phyloP scores from a whole-genome alignment of 441 rosid species.

The Eutrema salsugineum region DNA sequence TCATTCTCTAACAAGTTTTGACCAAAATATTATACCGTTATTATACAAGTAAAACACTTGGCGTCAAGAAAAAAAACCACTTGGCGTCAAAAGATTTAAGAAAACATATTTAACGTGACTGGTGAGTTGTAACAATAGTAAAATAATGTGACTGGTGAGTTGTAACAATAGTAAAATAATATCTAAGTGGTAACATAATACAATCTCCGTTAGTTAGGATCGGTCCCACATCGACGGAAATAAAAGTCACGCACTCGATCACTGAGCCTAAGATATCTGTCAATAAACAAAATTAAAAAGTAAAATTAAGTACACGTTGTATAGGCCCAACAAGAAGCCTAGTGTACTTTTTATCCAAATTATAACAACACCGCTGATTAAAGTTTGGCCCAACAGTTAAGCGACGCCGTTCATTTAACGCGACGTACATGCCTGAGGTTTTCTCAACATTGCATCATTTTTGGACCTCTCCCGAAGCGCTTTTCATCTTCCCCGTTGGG shows the following conservation, averaged over 20 bases:
- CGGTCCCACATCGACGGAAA: conserved; percentile 43
- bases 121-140: too few relatives aligned
- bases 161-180: too few relatives aligned
- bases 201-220: too few relatives aligned
- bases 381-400: background rate
- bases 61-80: too few relatives aligned
- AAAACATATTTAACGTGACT: too few relatives aligned
- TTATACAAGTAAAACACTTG: too few relatives aligned
- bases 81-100: too few relatives aligned
- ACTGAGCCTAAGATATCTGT: conserved; percentile 42
- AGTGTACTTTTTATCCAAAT: background rate
- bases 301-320: background rate
- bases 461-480: background rate
- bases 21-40: too few relatives aligned
- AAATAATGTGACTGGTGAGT: too few relatives aligned
- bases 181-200: too few relatives aligned
- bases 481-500: conserved; percentile 1
- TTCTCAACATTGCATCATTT: background rate
- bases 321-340: conserved; percentile 12
- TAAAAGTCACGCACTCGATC: conserved; percentile 47
- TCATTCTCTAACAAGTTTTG: too few relatives aligned
- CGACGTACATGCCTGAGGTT: conserved; percentile 1
- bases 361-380: background rate
- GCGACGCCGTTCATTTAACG: background rate
- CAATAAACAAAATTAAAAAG: fast-evolving